Evolutionary conservation across 2,329 filamentous ascomycete species (phyloP).

Genomic region (Lachnellula cervina): DNA sequence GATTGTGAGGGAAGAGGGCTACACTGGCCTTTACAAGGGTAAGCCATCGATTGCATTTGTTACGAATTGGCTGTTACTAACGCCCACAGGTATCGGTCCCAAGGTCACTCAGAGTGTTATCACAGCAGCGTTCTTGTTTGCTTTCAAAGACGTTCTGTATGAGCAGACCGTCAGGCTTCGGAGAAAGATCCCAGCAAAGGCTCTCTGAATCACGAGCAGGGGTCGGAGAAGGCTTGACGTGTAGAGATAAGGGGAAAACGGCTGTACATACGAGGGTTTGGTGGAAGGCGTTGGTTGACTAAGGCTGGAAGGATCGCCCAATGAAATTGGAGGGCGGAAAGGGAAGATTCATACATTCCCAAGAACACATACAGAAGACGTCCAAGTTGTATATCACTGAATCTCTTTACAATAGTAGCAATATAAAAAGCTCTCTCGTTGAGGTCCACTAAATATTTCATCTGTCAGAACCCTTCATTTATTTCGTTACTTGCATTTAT

Average conservation of each 20-base stretch:
- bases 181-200: conserved; percentile 26
- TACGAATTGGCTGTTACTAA: conserved; percentile 11
- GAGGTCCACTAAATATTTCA: not conserved
- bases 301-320: not conserved
- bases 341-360: not conserved
- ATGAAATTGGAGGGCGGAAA: not conserved
- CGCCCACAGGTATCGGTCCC: conserved; percentile 71
- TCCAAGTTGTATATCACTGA: not conserved
- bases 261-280: not conserved
- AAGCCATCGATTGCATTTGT: conserved; percentile 28
- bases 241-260: not conserved
- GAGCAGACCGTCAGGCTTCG: conserved; percentile 70
- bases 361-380: not conserved
- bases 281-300: not conserved
- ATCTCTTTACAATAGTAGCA: not conserved
- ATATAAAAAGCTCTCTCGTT: not conserved
- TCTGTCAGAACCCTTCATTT: not conserved
- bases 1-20: conserved; percentile 87
- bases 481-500: not conserved
- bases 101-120: conserved; percentile 97
- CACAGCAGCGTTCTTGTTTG: conserved; percentile 93
- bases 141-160: conserved; percentile 96
- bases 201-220: not conserved
- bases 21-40: conserved; percentile 88
- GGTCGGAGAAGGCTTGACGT: conserved; percentile 1